A percentile compares a stretch with the other conserved stretches of the same genome.
phyloP scores from a whole-genome alignment of 108 stramenopile species.

The Pseudonitzschia delicatissima region DNA sequence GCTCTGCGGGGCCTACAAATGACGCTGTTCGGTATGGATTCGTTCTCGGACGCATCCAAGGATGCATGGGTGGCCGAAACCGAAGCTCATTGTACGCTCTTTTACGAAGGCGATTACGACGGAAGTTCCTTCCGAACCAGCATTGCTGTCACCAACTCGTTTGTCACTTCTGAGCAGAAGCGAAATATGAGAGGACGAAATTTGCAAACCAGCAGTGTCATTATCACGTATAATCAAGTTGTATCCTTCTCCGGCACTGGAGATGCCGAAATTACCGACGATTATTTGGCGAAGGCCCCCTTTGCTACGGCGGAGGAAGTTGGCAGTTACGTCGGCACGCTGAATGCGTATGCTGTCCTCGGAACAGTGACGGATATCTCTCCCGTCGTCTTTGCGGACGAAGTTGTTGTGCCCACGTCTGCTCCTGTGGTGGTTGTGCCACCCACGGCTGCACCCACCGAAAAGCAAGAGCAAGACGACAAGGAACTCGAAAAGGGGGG shows the following conservation, averaged over 20 bases:
- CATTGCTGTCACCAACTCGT: neutral
- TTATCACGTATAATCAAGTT: conserved; percentile 17
- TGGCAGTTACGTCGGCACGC: conserved; percentile 4
- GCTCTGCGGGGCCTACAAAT: neutral
- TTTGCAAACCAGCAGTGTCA: neutral
- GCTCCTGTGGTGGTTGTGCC: neutral
- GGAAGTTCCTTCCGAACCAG: neutral
- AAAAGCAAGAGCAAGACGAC: too few species aligned
- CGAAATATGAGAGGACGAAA: neutral
- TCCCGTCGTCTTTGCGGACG: neutral
- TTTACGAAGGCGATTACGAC: neutral
- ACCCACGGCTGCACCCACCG: neutral
- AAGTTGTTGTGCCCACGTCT: neutral
- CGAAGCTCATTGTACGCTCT: neutral
- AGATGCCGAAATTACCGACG: neutral
- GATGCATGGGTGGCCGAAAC: neutral
- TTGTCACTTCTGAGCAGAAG: neutral
- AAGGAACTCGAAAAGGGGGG: neutral
- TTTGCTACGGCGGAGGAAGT: conserved; percentile 7
- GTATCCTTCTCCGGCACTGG: neutral
- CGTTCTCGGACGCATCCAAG: neutral
- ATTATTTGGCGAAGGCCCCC: conserved; percentile 2
- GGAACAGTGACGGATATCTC: conserved; percentile 13
- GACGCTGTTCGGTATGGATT: neutral
- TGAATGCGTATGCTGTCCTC: conserved; percentile 10